Base-by-base conservation (phyloP, 345 rosid species). In the Reutealis trisperma region DNA sequence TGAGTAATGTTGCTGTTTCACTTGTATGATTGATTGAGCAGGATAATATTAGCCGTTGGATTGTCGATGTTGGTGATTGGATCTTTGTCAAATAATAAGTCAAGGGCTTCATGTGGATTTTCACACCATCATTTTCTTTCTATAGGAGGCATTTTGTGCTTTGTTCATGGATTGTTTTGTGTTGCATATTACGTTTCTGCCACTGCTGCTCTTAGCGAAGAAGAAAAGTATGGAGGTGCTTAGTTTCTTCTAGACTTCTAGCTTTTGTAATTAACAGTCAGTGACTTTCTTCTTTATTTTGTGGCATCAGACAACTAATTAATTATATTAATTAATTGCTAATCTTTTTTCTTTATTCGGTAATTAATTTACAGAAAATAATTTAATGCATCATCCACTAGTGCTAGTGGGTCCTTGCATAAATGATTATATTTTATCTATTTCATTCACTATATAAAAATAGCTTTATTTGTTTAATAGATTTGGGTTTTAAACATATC, bases 111-210 rank as follows among this genome's bases (percentile, higher is more conserved):
- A 5, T 93, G 99, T 68, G 99, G 99, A 34, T 87, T 92, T 87
- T 71, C 94, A 77, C 94, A 93, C 81, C 99, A 89, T 72, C 97
- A 91, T 85, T 90, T 89, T 71, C 86, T 96, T 60, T 92, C 98
- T 4, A 88, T 91, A 37, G 98, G 99, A 83, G 99, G 98, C 75
- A 87, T 96, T 81, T 60, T 86, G 70, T 93, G 98, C 79, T 96
- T 96, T 80, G 91, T 92, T 21, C 99, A 96, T 76, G 97, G 85
- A 12, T 89, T 96, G 57, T 93, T 92, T 66, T 81, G 87, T 66
- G 91, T 96, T 37, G 96, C 92, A 12, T 92, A 88, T 80, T 91
- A 92, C 85, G 93, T 93, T 77, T 86, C 97, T 78, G 89, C 98
- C 82, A 87, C 88, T 74, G 92, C 97, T 18, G 90, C 89, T 59